Evolutionary conservation across 2,329 filamentous ascomycete species (phyloP), one percentile per base, ranked within the genome.

Genomic region (Penicillium sp.): DNA sequence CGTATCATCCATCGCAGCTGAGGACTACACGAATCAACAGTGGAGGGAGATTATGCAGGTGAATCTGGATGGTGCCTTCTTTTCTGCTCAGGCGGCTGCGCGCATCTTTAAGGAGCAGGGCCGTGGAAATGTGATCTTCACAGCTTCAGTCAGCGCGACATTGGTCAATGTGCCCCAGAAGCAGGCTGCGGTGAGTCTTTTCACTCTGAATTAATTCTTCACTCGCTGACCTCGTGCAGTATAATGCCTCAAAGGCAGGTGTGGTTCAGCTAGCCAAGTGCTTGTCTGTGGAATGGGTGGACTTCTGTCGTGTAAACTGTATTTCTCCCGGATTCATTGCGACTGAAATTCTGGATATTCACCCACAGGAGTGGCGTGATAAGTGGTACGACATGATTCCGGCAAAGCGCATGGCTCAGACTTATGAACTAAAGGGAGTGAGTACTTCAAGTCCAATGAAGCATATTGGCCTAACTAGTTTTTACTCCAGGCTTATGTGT

Each of bases 301-400:
- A 76, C 24, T 75, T 73, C 39, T 67, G 64, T 26, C 65, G 74
- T 1, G 76, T 78, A 16, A 78, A 78, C 58, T 75, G 70, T 43
- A 60, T 77, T 31, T 75, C 72, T 0, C 76, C 75, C 1, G 76
- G 75, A 0, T 77, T 73, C 50, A 74, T 78, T 37, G 73, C 68
- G 6, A 79, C 76, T 0, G 72, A 79, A 19, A 78, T 76, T 52
- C 61, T 72, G 14, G 56, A 70, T 54, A 56, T 63, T 14, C 70
- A 74, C 52, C 72, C 76, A 0, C 22, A 64, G 55, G 74, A 76
- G 47, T 74, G 72, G 72, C 65, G 62, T 16, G 66, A 75, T 19
- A 70, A 75, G 45, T 78, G 76, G 76, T 64, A 67, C n/a, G 52
- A 61, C 6, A 71, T 78, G 70, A 73, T 77, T 21, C 76, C 76